Conservation (phyloP, 2,329 filamentous ascomycete species). For the Incumbomyces lentus region DNA sequence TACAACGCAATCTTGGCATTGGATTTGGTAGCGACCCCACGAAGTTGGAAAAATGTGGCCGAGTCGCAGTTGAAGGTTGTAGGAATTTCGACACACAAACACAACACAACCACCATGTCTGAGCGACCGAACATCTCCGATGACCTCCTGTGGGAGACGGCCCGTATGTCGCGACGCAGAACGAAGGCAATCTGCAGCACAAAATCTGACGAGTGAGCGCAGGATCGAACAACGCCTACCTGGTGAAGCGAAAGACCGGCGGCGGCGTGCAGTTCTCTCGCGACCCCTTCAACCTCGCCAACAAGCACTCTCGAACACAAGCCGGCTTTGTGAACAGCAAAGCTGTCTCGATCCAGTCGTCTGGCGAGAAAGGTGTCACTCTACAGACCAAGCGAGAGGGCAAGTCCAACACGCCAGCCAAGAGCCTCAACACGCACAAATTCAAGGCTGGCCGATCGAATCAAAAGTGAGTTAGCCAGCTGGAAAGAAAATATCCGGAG, state of each 20-base stretch:
- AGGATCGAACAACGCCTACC: slow-evolving; percentile 83
- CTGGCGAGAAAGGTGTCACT: slow-evolving; percentile 68
- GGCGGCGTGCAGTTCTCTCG: slow-evolving; percentile 85
- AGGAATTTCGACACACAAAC: too few relatives aligned
- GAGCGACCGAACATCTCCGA: slow-evolving; percentile 66
- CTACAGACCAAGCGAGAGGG: slow-evolving; percentile 73
- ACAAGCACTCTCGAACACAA: slow-evolving; percentile 87
- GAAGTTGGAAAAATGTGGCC: background rate
- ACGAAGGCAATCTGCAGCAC: too few relatives aligned
- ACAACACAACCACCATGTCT: slow-evolving; percentile 17
- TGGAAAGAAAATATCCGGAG: background rate
- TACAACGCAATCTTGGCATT: background rate
- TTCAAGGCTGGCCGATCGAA: slow-evolving; percentile 63
- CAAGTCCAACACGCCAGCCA: slow-evolving; percentile 61
- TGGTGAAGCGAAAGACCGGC: slow-evolving; percentile 74
- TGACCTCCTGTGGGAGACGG: slow-evolving; percentile 90
- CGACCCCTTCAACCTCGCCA: slow-evolving; percentile 86
- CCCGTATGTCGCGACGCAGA: slow-evolving; percentile 57
- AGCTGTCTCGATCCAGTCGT: slow-evolving; percentile 68
- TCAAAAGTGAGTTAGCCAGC: slow-evolving; percentile 63
- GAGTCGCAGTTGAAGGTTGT: background rate
- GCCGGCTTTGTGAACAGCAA: slow-evolving; percentile 89
- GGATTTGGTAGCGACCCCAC: background rate
- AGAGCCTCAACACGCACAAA: slow-evolving; percentile 53
- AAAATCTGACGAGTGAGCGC: slow-evolving; percentile 10